Percentiles rank a stretch among this genome's conserved stretches.
Evolutionary conservation across 2,329 filamentous ascomycete species (phyloP).

Genomic region (Arthrobotrys sinensis): DNA sequence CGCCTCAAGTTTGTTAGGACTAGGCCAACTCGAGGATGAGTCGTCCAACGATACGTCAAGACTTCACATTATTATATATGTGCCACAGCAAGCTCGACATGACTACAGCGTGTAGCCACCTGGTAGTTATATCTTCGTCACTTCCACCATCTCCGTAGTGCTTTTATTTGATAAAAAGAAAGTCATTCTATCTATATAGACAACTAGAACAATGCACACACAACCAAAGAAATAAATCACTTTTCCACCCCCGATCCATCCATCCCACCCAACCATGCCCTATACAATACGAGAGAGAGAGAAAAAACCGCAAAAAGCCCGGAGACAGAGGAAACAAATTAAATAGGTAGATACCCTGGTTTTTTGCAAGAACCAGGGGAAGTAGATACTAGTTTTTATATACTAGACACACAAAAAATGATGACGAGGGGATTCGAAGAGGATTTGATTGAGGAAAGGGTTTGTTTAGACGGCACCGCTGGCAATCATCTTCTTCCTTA

Average conservation of each 20-base stretch:
- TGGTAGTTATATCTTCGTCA: too few relatives aligned
- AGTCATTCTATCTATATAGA: slow-evolving; percentile 23
- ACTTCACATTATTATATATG: too few relatives aligned
- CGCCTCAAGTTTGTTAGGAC: too few relatives aligned
- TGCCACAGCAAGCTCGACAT: too few relatives aligned
- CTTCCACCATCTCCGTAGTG: neutral
- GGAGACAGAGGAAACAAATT: slow-evolving; percentile 5
- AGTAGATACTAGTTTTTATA: slow-evolving; percentile 5
- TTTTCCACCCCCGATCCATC: slow-evolving; percentile 31
- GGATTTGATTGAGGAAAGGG: neutral
- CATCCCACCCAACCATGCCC: slow-evolving; percentile 17
- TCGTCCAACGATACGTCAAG: too few relatives aligned
- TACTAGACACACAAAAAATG: slow-evolving; percentile 15
- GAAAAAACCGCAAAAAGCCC: neutral
- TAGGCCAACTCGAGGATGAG: too few relatives aligned
- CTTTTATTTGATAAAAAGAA: neutral
- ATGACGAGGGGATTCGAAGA: neutral
- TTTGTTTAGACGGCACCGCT: slow-evolving; percentile 84
- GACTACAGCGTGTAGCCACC: too few relatives aligned
- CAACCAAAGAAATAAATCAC: slow-evolving; percentile 14
- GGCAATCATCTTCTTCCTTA: slow-evolving; percentile 98
- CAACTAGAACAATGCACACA: neutral
- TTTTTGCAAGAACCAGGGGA: too few relatives aligned
- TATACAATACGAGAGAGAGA: neutral
- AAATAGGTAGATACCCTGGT: slow-evolving; percentile 8